These are phyloP conservation scores for Diutina pseudorugosa DNA, from an alignment of 1,139 yeast genomes.

Conservation along the genomic window DNA sequence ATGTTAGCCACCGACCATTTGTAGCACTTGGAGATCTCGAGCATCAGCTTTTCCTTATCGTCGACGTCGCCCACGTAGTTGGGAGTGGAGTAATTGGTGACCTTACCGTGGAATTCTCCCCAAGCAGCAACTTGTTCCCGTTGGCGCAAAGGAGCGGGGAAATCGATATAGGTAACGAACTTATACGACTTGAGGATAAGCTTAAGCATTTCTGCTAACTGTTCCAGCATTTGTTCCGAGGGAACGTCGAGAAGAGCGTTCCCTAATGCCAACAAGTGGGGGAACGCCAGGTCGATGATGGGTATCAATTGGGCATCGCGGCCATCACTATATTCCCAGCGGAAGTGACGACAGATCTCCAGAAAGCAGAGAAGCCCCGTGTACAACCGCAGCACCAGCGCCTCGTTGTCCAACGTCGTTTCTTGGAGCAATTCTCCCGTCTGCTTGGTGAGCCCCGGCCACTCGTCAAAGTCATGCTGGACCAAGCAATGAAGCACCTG, in stretches of 20 bases:
- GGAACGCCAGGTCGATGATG: constrained; percentile 54
- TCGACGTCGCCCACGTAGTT: constrained; percentile 22
- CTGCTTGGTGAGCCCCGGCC: constrained; percentile 56
- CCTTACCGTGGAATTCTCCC: constrained; percentile 66
- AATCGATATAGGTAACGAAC: constrained; percentile 67
- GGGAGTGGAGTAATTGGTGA: constrained; percentile 54
- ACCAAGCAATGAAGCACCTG: constrained; percentile 62
- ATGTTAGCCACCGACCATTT: constrained; percentile 87
- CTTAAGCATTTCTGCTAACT: constrained; percentile 63
- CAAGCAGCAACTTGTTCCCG: constrained; percentile 50
- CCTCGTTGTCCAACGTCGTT: constrained; percentile 18
- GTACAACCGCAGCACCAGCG: constrained; percentile 42
- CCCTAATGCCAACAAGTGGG: constrained; percentile 57
- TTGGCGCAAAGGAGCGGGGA: constrained; percentile 59
- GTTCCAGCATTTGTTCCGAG: constrained; percentile 24
- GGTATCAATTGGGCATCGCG: constrained; percentile 46
- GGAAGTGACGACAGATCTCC: constrained; percentile 62
- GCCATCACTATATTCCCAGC: constrained; percentile 61
- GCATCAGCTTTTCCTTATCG: constrained; percentile 10
- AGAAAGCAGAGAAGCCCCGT: constrained; percentile 69
- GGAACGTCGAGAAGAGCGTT: constrained; percentile 31
- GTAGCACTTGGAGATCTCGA: constrained; percentile 52
- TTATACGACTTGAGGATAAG: constrained; percentile 70
- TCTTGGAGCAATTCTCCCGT: constrained; percentile 45
- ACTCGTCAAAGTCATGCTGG: constrained; percentile 48